Evolutionary conservation across 179 eudicot species (phyloP).

Genomic region (Silene vulgaris): DNA sequence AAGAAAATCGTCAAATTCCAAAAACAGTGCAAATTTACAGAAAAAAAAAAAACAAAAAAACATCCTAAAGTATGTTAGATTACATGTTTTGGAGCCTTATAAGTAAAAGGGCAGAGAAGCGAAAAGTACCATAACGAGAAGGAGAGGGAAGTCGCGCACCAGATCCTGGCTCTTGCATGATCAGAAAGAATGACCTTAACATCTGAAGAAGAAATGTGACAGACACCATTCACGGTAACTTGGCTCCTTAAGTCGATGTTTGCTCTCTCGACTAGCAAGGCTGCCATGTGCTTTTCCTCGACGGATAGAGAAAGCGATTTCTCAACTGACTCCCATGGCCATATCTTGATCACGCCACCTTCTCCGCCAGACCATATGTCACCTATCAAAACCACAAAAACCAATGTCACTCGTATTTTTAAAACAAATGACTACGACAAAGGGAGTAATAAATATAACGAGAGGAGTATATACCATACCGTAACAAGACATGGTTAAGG

Average conservation of each 20-base stretch:
- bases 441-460: background rate
- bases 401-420: constrained; percentile 1
- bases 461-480: constrained; percentile 48
- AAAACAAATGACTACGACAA: background rate
- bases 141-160: constrained; percentile 79
- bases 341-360: constrained; percentile 67
- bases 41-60: no score
- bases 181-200: constrained; percentile 72
- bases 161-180: constrained; percentile 58
- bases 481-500: constrained; percentile 62
- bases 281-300: constrained; percentile 93
- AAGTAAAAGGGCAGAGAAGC: background rate
- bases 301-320: constrained; percentile 77
- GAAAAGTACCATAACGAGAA: constrained; percentile 80
- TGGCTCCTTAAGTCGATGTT: constrained; percentile 68
- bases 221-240: constrained; percentile 85
- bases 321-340: constrained; percentile 92
- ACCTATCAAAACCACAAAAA: constrained; percentile 39
- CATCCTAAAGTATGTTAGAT: constrained; percentile 2
- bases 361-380: constrained; percentile 93
- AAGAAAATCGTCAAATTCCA: background rate
- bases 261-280: constrained; percentile 83
- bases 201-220: constrained; percentile 84
- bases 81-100: background rate
- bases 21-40: background rate